phyloP scores from a whole-genome alignment of 2,329 filamentous ascomycete species.

The Epichloe hybrida region DNA sequence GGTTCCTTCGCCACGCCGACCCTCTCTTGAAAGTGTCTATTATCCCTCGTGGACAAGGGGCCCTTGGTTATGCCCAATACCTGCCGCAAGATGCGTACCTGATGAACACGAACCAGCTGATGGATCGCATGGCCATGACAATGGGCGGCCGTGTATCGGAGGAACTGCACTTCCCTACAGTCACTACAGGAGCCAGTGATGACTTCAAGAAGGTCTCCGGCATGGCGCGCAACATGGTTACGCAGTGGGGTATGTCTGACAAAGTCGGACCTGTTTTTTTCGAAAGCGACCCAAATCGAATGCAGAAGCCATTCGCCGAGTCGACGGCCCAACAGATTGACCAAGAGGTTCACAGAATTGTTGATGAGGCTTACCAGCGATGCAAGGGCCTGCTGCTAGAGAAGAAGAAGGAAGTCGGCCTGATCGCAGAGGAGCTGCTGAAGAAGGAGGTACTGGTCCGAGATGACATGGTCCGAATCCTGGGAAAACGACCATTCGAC shows the following conservation, averaged over 20 bases:
- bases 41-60: constrained; percentile 88
- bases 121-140: constrained; percentile 99
- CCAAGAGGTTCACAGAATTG: constrained; percentile 75
- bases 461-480: constrained; percentile 81
- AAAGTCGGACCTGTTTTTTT: constrained; percentile 91
- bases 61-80: constrained; percentile 92
- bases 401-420: constrained; percentile 77
- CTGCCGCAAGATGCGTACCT: constrained; percentile 90
- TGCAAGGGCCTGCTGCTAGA: constrained; percentile 71
- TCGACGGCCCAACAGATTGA: constrained; percentile 88
- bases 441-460: constrained; percentile 81
- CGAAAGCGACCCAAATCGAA: constrained; percentile 64
- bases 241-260: constrained; percentile 96
- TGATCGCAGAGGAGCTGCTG: constrained; percentile 86
- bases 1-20: constrained; percentile 95
- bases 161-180: constrained; percentile 91
- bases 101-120: constrained; percentile 89
- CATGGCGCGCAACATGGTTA: constrained; percentile 96
- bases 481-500: constrained; percentile 73
- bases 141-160: constrained; percentile 90
- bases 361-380: constrained; percentile 84
- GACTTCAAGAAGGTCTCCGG: constrained; percentile 97
- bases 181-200: constrained; percentile 87
- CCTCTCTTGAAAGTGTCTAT: constrained; percentile 97
- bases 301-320: constrained; percentile 94